A percentile compares a stretch with the other conserved stretches of the same genome.
phyloP scores from a whole-genome alignment of 2,329 filamentous ascomycete genomes.

The Scedosporium boydii region DNA sequence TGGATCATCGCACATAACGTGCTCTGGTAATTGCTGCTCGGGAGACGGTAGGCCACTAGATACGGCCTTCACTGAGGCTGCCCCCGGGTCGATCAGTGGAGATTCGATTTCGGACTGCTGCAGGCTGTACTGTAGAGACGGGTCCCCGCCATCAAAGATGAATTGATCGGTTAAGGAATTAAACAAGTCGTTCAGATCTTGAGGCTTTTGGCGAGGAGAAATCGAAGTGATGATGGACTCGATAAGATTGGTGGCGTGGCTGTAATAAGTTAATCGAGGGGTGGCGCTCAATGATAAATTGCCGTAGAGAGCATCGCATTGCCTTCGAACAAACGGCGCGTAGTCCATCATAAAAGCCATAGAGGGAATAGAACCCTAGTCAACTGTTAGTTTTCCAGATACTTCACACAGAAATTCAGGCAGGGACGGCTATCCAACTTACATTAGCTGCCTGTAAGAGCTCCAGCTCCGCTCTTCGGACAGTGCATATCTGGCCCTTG shows the following conservation, averaged over 20 bases:
- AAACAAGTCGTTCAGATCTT: conserved; percentile 5
- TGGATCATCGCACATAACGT: neutral
- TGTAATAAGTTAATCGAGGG: neutral
- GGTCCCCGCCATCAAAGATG: neutral
- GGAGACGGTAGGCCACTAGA: neutral
- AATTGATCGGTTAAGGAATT: conserved; percentile 3
- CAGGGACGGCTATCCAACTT: conserved; percentile 9
- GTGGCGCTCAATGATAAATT: neutral
- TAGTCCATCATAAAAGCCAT: conserved; percentile 24
- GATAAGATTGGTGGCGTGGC: conserved; percentile 14
- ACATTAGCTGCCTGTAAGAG: conserved; percentile 42
- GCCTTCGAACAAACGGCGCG: conserved; percentile 26
- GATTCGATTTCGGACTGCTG: neutral
- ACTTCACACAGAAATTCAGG: neutral
- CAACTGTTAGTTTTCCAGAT: neutral
- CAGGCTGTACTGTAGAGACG: neutral
- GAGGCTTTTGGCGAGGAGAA: neutral
- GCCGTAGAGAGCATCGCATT: conserved; percentile 34
- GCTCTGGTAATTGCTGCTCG: neutral
- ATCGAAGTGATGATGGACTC: conserved; percentile 25
- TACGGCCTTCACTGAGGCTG: neutral
- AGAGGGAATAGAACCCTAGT: neutral
- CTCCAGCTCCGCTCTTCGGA: conserved; percentile 41
- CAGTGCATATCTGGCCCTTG: conserved; percentile 26
- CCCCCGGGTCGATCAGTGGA: neutral